Conservation (phyloP, 306 rosid species). For the Fagus sylvatica region DNA sequence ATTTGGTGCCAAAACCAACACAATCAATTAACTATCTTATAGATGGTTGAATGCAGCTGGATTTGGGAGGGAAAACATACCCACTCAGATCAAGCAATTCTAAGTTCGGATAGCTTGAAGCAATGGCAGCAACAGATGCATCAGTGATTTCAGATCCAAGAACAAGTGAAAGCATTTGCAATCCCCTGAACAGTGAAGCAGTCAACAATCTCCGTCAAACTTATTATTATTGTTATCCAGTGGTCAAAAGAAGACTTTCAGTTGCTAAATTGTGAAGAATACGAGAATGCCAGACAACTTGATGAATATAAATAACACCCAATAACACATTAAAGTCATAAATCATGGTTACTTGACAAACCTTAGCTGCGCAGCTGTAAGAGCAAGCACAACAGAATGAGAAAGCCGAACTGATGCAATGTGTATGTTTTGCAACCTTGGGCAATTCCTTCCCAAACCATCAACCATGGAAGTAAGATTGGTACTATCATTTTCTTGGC, state of each 20-base stretch:
- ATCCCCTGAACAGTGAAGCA: constrained; percentile 48
- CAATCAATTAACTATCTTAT: not conserved
- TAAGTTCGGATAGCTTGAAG: constrained; percentile 73
- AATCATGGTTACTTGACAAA: constrained; percentile 34
- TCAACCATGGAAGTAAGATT: constrained; percentile 70
- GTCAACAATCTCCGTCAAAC: constrained; percentile 26
- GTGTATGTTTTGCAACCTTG: constrained; percentile 81
- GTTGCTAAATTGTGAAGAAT: not conserved
- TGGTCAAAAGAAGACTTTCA: not conserved
- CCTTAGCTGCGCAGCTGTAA: constrained; percentile 86
- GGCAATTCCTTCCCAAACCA: constrained; percentile 73
- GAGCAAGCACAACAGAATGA: constrained; percentile 85
- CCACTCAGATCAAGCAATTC: constrained; percentile 96
- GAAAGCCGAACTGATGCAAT: constrained; percentile 84
- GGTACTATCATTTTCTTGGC: constrained; percentile 66
- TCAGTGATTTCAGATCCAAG: constrained; percentile 93
- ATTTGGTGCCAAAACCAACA: not conserved
- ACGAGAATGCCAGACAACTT: not conserved
- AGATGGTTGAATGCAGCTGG: constrained; percentile 1
- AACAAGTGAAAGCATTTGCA: constrained; percentile 94
- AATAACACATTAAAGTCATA: constrained; percentile 1
- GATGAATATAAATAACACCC: not conserved
- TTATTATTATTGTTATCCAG: constrained; percentile 9
- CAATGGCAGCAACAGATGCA: constrained; percentile 98
- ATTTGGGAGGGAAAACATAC: constrained; percentile 43